Percentiles rank a stretch among this genome's conserved stretches.
These are phyloP conservation scores for Sporisorium scitamineum DNA, from an alignment of 1,284 basidiomycete genomes.

Conservation along the genomic window DNA sequence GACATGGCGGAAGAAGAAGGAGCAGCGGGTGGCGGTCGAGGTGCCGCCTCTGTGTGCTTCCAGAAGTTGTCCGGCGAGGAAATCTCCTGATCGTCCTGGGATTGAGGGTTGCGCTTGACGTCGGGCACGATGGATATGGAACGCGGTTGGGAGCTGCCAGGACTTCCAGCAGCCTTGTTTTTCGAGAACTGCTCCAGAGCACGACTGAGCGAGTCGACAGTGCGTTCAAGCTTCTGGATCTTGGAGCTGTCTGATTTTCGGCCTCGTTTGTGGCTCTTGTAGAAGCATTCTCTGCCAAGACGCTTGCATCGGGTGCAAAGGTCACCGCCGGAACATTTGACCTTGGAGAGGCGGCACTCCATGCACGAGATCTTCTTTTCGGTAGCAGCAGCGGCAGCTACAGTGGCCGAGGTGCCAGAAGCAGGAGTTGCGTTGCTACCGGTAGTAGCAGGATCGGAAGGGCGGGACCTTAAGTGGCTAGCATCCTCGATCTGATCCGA, in stretches of 20 bases:
- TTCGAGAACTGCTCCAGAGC: conserved; percentile 46
- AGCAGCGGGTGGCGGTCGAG: conserved; percentile 4
- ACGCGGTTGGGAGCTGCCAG: conserved; percentile 5
- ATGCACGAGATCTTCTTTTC: conserved; percentile 57
- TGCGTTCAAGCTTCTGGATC: conserved; percentile 51
- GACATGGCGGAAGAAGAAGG: conserved; percentile 33
- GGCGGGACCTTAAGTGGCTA: not conserved
- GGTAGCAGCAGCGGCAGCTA: conserved; percentile 10
- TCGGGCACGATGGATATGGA: conserved; percentile 8
- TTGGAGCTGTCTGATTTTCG: conserved; percentile 55
- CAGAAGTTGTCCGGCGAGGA: conserved; percentile 22
- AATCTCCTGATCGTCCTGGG: conserved; percentile 5
- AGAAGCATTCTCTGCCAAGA: conserved; percentile 44
- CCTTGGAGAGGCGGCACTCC: conserved; percentile 51
- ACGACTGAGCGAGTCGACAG: conserved; percentile 48
- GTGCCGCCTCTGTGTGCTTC: conserved; percentile 7
- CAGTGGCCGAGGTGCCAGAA: not conserved
- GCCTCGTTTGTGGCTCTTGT: conserved; percentile 53
- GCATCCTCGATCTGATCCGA: conserved; percentile 10
- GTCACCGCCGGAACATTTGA: conserved; percentile 51
- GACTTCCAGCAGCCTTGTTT: conserved; percentile 24
- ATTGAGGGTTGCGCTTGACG: conserved; percentile 3
- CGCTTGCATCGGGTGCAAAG: conserved; percentile 48
- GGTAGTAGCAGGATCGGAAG: not conserved
- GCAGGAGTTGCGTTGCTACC: not conserved